Base-by-base conservation (phyloP, 495 filamentous ascomycete genomes). In the Clohesyomyces aquaticus region DNA sequence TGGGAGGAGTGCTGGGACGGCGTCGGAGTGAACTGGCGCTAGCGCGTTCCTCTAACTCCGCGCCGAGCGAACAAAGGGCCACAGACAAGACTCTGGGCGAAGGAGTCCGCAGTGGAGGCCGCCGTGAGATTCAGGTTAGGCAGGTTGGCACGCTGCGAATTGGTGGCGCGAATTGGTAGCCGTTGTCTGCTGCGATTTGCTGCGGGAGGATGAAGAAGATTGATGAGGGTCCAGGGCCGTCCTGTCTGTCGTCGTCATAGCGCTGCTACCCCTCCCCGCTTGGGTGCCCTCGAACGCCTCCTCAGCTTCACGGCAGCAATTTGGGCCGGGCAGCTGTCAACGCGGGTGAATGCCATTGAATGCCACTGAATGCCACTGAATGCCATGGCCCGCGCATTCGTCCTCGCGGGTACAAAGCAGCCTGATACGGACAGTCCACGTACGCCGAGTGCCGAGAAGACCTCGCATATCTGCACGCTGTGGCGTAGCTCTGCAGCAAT, bases 391-490 rank as follows among this genome's bases (percentile, higher is more conserved):
- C n/a, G n/a, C n/a, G n/a, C n/a, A n/a, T n/a, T n/a, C n/a, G n/a
- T n/a, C n/a, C n/a, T n/a, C n/a, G n/a, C n/a, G n/a, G n/a, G n/a
- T n/a, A n/a, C n/a, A n/a, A n/a, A n/a, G n/a, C n/a, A n/a, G n/a
- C n/a, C n/a, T n/a, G n/a, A n/a, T 3, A 22, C 10, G 18, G 47
- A 4, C 46, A n/a, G 18, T 48, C 16, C 38, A 51, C 41, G 21
- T 41, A 38, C 46, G 60, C 60, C 60, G 51, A 63, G 51, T 10
- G 18, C n/a, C 29, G 22, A 42, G 53, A 22, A 42, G 18, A 12
- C n/a, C 25, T 63, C 60, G 62, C 55, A 45, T 65, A 59, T 59
- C 55, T 59, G 54, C 62, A 65, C 19, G 47, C 18, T 55, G 60
- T 63, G 60, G 60, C 60, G 60, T 50, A 21, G 35, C 41, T 42